A percentile compares a stretch with the other conserved stretches of the same genome.
These are phyloP conservation scores for Pseudogymnoascus sp. DNA, from an alignment of 2,329 filamentous ascomycete genomes.

Conservation along the genomic window DNA sequence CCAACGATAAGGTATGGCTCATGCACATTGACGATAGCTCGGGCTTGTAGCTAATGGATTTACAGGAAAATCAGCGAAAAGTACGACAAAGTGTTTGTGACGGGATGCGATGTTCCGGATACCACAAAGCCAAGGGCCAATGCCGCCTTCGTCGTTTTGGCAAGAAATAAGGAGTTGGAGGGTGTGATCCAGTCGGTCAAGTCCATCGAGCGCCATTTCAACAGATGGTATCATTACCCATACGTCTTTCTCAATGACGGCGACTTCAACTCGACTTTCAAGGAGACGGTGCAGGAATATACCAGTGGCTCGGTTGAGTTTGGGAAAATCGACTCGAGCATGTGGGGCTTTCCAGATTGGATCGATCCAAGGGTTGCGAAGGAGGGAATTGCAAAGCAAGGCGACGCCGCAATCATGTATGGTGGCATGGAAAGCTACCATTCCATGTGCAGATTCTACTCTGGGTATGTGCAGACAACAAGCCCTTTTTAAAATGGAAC, in stretches of 20 bases:
- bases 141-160: constrained; percentile 90
- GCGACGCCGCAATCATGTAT: constrained; percentile 97
- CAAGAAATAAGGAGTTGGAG: constrained; percentile 91
- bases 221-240: constrained; percentile 96
- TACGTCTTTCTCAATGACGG: constrained; percentile 98
- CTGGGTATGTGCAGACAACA: constrained; percentile 55
- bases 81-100: constrained; percentile 92
- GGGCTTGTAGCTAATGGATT: not conserved
- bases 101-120: constrained; percentile 77
- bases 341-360: constrained; percentile 98
- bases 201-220: constrained; percentile 97
- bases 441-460: constrained; percentile 99
- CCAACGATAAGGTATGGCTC: constrained; percentile 71
- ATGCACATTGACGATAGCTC: not conserved
- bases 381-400: constrained; percentile 94
- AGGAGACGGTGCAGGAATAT: constrained; percentile 78
- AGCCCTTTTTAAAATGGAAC: not conserved
- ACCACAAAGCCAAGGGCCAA: constrained; percentile 76
- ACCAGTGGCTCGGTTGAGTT: constrained; percentile 86
- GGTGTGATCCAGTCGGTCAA: constrained; percentile 95
- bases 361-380: constrained; percentile 87
- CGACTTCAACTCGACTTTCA: constrained; percentile 93
- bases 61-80: constrained; percentile 90
- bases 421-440: constrained; percentile 98
- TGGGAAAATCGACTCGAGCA: constrained; percentile 79